phyloP scores from a whole-genome alignment of 176 grass and related monocot species.

The Areca catechu region DNA sequence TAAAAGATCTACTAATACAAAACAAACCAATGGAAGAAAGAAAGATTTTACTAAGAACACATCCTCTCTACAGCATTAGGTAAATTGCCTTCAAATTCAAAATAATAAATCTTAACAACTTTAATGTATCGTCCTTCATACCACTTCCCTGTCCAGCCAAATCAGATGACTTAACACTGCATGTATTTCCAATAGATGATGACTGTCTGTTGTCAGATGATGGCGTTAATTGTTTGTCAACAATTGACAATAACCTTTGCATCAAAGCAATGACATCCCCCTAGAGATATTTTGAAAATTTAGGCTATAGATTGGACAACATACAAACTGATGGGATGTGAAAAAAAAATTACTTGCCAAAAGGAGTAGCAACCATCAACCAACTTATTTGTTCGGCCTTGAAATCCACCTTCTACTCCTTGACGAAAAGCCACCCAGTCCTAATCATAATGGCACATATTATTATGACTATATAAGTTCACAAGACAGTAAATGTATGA shows the following conservation, averaged over 20 bases:
- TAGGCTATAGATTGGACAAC: neutral
- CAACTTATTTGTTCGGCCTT: constrained; percentile 90
- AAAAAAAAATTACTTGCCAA: constrained; percentile 72
- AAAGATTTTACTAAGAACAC: no score
- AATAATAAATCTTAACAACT: constrained; percentile 15
- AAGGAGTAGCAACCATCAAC: constrained; percentile 99
- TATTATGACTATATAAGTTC: no score
- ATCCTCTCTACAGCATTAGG: neutral
- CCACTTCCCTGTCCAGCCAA: constrained; percentile 12
- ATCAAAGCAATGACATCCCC: constrained; percentile 69
- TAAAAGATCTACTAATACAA: no score
- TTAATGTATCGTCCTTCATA: constrained; percentile 12
- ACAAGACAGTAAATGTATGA: no score
- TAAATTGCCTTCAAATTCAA: neutral
- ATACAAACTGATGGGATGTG: constrained; percentile 15
- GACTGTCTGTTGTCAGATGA: constrained; percentile 22
- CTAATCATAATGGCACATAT: constrained; percentile 23
- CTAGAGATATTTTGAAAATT: constrained; percentile 27
- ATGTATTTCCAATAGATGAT: constrained; percentile 5
- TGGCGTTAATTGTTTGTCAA: constrained; percentile 32
- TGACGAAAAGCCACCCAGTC: constrained; percentile 71
- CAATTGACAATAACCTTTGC: constrained; percentile 53
- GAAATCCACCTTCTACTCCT: constrained; percentile 94
- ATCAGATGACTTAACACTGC: constrained; percentile 23
- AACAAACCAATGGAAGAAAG: no score